Conservation (phyloP, 306 rosid genomes). For the Notholithocarpus densiflorus region DNA sequence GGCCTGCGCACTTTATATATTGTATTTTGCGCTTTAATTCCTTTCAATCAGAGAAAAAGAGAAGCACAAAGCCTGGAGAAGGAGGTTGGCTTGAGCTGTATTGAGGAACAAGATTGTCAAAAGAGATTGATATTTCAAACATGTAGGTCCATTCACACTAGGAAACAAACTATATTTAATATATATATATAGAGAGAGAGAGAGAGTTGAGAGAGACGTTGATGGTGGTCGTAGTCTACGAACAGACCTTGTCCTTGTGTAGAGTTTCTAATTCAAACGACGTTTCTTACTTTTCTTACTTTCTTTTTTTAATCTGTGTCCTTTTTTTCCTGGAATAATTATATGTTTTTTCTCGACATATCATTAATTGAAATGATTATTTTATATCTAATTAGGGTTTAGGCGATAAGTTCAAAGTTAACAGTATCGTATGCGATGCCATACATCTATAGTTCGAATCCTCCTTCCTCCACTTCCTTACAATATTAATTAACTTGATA, state of each 20-base stretch:
- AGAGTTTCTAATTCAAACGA: no score
- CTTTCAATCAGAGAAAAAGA: not conserved
- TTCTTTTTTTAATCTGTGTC: not conserved
- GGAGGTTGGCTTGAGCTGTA: conserved; percentile 38
- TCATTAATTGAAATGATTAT: no score
- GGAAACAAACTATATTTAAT: not conserved
- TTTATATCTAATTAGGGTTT: no score
- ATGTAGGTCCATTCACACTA: conserved; percentile 26
- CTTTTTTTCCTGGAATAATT: not conserved
- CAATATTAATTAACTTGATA: no score
- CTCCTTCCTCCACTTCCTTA: no score
- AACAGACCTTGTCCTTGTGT: not conserved
- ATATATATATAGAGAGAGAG: not conserved
- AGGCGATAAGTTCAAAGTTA: no score
- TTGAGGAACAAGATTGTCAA: conserved; percentile 24
- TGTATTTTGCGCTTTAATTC: not conserved
- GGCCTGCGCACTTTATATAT: not conserved
- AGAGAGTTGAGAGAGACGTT: not conserved
- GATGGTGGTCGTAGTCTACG: conserved; percentile 7
- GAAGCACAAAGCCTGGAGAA: conserved; percentile 24
- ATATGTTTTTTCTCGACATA: not conserved
- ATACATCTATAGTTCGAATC: no score
- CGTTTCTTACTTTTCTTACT: not conserved
- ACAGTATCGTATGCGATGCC: no score
- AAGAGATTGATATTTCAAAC: conserved; percentile 33